Evolutionary conservation across 139 green algal species (phyloP).

Genomic region (Diplosphaera chodatii): DNA sequence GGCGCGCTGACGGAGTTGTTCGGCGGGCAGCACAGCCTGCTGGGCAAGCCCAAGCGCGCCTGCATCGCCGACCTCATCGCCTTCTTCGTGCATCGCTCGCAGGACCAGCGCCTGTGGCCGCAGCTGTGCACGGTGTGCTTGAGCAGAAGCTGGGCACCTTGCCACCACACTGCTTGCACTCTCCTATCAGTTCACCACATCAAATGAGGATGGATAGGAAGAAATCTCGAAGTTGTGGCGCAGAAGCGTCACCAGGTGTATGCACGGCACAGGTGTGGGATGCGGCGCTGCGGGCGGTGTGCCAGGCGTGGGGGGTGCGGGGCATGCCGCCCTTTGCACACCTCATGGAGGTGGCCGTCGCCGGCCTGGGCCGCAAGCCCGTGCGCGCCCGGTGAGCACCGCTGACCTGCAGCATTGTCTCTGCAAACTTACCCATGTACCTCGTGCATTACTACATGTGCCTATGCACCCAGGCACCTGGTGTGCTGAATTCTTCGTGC

Average conservation of each 20-base stretch:
- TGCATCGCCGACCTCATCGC: constrained; percentile 40
- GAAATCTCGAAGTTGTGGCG: no score
- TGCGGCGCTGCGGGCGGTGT: constrained; percentile 6
- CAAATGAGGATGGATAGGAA: no score
- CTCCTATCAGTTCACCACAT: no score
- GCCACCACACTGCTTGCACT: no score
- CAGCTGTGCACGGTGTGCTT: constrained; percentile 29
- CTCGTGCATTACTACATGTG: no score
- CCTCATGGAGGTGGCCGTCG: constrained; percentile 53
- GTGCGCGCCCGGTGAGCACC: constrained; percentile 34
- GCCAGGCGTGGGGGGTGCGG: not conserved
- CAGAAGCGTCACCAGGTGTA: no score
- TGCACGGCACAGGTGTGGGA: constrained; percentile 52
- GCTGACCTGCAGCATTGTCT: no score
- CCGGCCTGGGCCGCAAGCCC: constrained; percentile 56
- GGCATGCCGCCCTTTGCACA: constrained; percentile 23
- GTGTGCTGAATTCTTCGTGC: no score
- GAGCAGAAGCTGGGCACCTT: no score
- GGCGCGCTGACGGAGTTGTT: constrained; percentile 40
- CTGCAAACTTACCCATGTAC: no score
- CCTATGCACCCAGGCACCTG: no score
- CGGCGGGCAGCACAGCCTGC: constrained; percentile 21
- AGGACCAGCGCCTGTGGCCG: constrained; percentile 32
- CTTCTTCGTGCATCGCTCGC: constrained; percentile 38
- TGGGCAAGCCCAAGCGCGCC: constrained; percentile 29